phyloP scores from a whole-genome alignment of 2,329 filamentous ascomycete genomes.

The Epichloe gansuensis region DNA sequence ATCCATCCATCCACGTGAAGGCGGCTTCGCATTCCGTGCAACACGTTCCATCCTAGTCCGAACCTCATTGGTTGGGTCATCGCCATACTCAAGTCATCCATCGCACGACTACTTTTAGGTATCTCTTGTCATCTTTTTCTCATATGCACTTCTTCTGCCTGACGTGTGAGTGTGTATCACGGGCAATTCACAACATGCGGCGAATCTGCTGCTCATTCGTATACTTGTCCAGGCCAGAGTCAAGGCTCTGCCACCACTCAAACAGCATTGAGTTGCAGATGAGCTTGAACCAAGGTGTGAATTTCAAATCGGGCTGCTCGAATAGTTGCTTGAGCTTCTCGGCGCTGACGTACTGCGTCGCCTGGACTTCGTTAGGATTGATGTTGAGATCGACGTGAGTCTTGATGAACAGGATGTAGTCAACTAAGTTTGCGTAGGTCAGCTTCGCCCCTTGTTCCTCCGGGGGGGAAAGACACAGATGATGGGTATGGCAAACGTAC shows the following conservation, averaged over 20 bases:
- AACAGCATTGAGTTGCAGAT: conserved; percentile 97
- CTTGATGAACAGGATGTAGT: conserved; percentile 98
- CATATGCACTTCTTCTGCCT: neutral
- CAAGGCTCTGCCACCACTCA: conserved; percentile 88
- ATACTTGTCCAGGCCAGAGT: conserved; percentile 71
- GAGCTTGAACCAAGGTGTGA: conserved; percentile 98
- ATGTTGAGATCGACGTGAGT: conserved; percentile 71
- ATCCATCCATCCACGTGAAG: neutral
- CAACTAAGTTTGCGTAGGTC: conserved; percentile 42
- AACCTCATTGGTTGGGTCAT: neutral
- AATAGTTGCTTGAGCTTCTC: conserved; percentile 80
- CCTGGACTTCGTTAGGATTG: conserved; percentile 82
- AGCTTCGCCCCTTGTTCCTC: neutral
- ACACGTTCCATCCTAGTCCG: neutral
- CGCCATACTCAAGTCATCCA: neutral
- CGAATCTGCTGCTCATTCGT: conserved; percentile 76
- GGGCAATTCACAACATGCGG: conserved; percentile 47
- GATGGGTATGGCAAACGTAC: conserved; percentile 40
- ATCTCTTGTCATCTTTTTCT: neutral
- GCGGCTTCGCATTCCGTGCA: neutral
- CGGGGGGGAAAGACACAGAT: neutral
- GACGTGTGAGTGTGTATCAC: neutral
- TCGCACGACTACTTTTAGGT: neutral
- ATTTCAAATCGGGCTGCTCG: conserved; percentile 63
- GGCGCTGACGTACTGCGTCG: conserved; percentile 69